Base-by-base conservation (phyloP, 2,329 filamentous ascomycete genomes). In the Bisporella sp. region DNA sequence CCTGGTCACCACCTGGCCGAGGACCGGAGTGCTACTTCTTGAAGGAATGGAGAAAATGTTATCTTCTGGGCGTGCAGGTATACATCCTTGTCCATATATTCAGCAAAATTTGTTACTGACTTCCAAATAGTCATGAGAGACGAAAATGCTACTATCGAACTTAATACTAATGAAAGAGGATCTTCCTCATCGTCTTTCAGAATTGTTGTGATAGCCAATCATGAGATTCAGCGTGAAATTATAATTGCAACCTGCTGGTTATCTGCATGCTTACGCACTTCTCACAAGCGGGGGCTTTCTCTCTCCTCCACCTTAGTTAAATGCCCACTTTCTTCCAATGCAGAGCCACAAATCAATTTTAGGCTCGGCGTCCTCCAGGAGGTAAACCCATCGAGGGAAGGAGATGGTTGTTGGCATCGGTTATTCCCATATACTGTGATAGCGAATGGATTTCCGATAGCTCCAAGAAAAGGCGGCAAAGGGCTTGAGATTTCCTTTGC, bases 401-500 rank as follows among this genome's bases (percentile, higher is more conserved):
- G 11, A 30, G 5, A 37, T 11, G 31, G 41, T 5, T 53, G 51
- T 35, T 53, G 51, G 51, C 47, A 47, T 30, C 30, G 8, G 6
- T 31, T 53, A 7, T 52, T 49, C 30, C 32, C 43, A 8, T 6
- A 32, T 13, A 33, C 6, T 12, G 40, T 53, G 21, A 41, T 53
- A n/a, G 47, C 51, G 5, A 21, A 49, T 8, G 47, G 40, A 4
- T 53, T 47, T 31, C 43, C 44, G 5, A 33, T 47, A 5, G 31
- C n/a, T 11, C 3, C 13, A 40, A 33, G 52, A 40, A 12, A 29
- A 1, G 6, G 47, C 35, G 52, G 52, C 4, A 35, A 40, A n/a
- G 52, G 52, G 12, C 46, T 54, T n/a, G 48, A 54, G 37, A 51
- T 54, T 29, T 49, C 48, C 4, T 51, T 54, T 41, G 42, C 46